A percentile compares a stretch with the other conserved stretches of the same genome.
These are phyloP conservation scores for Fusarium coicis DNA, from an alignment of 2,329 filamentous ascomycete genomes.

Conservation along the genomic window DNA sequence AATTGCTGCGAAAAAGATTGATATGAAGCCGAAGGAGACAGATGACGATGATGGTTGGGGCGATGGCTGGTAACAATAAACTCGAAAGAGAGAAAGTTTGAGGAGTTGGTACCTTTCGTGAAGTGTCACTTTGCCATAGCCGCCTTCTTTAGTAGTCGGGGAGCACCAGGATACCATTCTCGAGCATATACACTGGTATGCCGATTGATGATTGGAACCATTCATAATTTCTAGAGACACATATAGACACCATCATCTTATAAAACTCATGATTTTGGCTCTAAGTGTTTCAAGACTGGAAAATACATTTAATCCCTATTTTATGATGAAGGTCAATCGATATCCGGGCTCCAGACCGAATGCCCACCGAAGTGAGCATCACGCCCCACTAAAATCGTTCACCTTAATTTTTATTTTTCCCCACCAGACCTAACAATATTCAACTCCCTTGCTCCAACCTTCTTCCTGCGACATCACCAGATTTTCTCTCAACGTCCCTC, in stretches of 20 bases:
- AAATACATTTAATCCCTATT: neutral
- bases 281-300: neutral
- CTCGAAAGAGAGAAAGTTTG: neutral
- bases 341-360: neutral
- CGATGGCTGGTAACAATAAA: conserved; percentile 66
- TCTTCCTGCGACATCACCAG: neutral
- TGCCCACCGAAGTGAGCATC: conserved; percentile 16
- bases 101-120: neutral
- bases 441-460: conserved; percentile 49
- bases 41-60: conserved; percentile 73
- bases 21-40: conserved; percentile 71
- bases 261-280: neutral
- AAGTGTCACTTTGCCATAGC: conserved; percentile 9
- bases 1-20: conserved; percentile 71
- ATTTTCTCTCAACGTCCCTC: neutral
- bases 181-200: conserved; percentile 9
- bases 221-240: neutral
- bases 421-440: conserved; percentile 1
- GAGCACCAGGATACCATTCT: conserved; percentile 36
- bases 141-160: neutral
- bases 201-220: conserved; percentile 29
- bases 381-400: conserved; percentile 27
- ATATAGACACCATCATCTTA: neutral
- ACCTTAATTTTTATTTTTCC: conserved; percentile 37
- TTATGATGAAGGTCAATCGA: neutral